Evolutionary conservation across 2,329 filamentous ascomycete species (phyloP).

Genomic region (Talaromyces piceae): DNA sequence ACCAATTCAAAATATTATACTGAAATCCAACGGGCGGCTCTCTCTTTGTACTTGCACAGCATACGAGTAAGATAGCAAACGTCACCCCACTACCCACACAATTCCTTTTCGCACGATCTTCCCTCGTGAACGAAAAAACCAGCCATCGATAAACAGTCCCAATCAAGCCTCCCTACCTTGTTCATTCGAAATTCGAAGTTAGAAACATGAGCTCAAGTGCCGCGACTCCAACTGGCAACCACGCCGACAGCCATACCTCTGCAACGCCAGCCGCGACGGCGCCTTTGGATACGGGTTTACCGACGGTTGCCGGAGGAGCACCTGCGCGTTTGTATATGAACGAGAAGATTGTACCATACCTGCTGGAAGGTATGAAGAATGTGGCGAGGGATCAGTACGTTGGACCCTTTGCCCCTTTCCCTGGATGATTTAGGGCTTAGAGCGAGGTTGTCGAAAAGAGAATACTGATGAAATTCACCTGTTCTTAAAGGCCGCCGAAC

Average conservation of each 20-base stretch:
- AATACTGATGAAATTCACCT: background rate
- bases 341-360: slow-evolving; percentile 57
- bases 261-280: background rate
- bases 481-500: slow-evolving; percentile 53
- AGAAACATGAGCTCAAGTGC: slow-evolving; percentile 8
- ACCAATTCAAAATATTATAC: too few species aligned
- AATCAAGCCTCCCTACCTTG: too few species aligned
- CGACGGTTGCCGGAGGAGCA: slow-evolving; percentile 50
- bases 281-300: slow-evolving; percentile 4
- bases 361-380: slow-evolving; percentile 69
- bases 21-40: too few species aligned
- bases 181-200: too few species aligned
- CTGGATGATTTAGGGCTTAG: background rate
- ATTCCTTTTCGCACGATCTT: background rate
- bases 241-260: slow-evolving; percentile 2
- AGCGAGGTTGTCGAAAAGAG: background rate
- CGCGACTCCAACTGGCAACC: slow-evolving; percentile 6
- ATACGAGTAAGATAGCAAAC: too few species aligned
- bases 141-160: too few species aligned
- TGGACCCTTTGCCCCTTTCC: slow-evolving; percentile 5
- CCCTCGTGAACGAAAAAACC: too few species aligned
- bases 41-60: too few species aligned
- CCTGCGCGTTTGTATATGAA: slow-evolving; percentile 65
- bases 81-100: too few species aligned
- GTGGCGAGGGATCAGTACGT: slow-evolving; percentile 64